Percentiles rank a stretch among this genome's conserved stretches.
Evolutionary conservation across 768 basidiomycete genomes (phyloP).

Genomic region (Leccinum aurantiacum): DNA sequence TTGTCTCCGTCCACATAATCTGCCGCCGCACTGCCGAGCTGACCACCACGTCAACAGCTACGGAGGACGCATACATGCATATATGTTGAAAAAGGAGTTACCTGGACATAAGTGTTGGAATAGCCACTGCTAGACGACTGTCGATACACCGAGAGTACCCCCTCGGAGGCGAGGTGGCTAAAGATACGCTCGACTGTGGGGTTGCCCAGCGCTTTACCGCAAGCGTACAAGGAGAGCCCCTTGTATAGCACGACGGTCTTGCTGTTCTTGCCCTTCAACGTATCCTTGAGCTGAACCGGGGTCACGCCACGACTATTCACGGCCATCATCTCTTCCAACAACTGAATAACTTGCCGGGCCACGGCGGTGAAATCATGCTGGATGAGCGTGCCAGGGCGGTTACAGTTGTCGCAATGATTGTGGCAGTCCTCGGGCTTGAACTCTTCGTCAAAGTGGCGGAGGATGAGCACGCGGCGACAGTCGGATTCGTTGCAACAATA

Average conservation of each 20-base stretch:
- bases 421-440: conserved; percentile 70
- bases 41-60: conserved; percentile 3
- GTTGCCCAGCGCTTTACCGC: conserved; percentile 36
- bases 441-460: conserved; percentile 83
- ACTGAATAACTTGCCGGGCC: conserved; percentile 54
- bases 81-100: conserved; percentile 21
- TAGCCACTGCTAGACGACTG: conserved; percentile 47
- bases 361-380: conserved; percentile 60
- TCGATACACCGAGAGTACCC: conserved; percentile 49
- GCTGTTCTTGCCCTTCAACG: conserved; percentile 65
- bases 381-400: conserved; percentile 43
- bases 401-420: conserved; percentile 82
- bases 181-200: conserved; percentile 68
- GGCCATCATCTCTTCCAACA: conserved; percentile 50
- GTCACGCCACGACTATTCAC: conserved; percentile 55
- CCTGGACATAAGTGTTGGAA: conserved; percentile 54
- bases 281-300: conserved; percentile 53
- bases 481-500: conserved; percentile 81
- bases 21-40: conserved; percentile 22
- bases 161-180: conserved; percentile 50
- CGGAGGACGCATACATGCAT: not conserved
- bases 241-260: conserved; percentile 44
- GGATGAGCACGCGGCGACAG: conserved; percentile 85
- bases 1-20: conserved; percentile 23
- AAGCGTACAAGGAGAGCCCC: conserved; percentile 53